A percentile compares a stretch with the other conserved stretches of the same genome.
Evolutionary conservation across 768 basidiomycete genomes (phyloP).

Genomic region (Ramaria sp.): DNA sequence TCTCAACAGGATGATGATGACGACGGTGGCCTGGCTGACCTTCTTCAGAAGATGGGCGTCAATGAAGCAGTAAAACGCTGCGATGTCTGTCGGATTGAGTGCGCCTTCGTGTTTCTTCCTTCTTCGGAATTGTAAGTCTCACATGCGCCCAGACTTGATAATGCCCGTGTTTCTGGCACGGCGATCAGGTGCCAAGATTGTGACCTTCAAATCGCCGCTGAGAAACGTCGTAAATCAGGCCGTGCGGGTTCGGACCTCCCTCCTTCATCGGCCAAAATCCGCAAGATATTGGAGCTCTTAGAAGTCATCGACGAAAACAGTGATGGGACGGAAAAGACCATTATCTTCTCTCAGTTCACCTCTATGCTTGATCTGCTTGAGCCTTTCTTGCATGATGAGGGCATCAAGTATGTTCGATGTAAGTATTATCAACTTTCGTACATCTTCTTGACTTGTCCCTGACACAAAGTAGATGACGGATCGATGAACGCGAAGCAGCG

Average conservation of each 20-base stretch:
- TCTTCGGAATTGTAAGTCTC: neutral
- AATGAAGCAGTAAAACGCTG: conserved; percentile 41
- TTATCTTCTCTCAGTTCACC: conserved; percentile 93
- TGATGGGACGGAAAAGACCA: conserved; percentile 73
- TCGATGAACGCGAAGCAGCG: conserved; percentile 71
- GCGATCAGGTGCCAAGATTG: conserved; percentile 50
- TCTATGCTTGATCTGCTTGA: conserved; percentile 78
- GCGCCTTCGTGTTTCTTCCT: conserved; percentile 18
- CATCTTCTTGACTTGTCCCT: neutral
- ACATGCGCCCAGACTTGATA: conserved; percentile 23
- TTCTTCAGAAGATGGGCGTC: conserved; percentile 64
- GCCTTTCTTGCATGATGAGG: conserved; percentile 63
- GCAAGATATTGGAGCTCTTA: conserved; percentile 70
- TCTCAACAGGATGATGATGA: conserved; percentile 45
- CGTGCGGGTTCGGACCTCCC: conserved; percentile 32
- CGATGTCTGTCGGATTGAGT: conserved; percentile 68
- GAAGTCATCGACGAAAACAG: conserved; percentile 48
- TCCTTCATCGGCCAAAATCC: conserved; percentile 77
- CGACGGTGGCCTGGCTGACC: conserved; percentile 54
- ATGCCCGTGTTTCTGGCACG: conserved; percentile 28
- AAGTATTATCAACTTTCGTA: conserved; percentile 26
- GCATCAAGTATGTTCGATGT: conserved; percentile 79
- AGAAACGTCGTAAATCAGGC: conserved; percentile 32
- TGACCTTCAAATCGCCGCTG: conserved; percentile 32
- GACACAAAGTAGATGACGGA: conserved; percentile 67